phyloP scores from a whole-genome alignment of 768 basidiomycete species.

The Calvatia gigantea region DNA sequence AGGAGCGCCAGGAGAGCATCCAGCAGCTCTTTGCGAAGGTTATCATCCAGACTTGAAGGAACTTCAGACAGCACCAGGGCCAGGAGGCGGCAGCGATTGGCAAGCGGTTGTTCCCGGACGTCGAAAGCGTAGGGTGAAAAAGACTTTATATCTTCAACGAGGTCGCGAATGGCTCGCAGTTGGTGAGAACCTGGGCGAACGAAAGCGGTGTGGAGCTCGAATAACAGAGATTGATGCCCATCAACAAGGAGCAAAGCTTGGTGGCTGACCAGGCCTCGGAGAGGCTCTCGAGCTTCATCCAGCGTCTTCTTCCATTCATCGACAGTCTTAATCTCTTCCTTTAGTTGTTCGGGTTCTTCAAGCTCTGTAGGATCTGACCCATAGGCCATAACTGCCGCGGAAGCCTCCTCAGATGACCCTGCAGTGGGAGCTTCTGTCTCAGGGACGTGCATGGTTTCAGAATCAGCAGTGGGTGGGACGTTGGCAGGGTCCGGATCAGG shows the following conservation, averaged over 20 bases:
- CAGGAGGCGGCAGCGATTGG: conserved; percentile 80
- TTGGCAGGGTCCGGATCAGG: conserved; percentile 56
- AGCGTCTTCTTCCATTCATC: conserved; percentile 69
- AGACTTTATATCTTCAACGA: conserved; percentile 74
- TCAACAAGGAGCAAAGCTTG: conserved; percentile 80
- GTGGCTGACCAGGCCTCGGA: conserved; percentile 61
- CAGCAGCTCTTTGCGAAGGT: conserved; percentile 58
- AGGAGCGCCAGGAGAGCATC: conserved; percentile 66
- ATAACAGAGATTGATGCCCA: conserved; percentile 82
- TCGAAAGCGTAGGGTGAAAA: conserved; percentile 66
- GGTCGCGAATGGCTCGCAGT: conserved; percentile 60
- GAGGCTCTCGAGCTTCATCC: conserved; percentile 58
- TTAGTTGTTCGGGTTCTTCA: conserved; percentile 17
- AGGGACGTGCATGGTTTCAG: conserved; percentile 17
- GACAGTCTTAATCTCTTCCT: conserved; percentile 34
- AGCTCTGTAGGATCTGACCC: neutral
- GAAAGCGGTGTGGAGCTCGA: conserved; percentile 84
- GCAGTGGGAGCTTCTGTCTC: neutral
- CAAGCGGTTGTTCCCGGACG: conserved; percentile 70
- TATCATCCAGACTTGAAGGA: conserved; percentile 52
- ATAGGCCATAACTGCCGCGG: neutral
- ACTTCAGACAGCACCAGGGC: conserved; percentile 81
- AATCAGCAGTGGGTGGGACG: conserved; percentile 14
- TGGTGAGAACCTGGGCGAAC: conserved; percentile 61
- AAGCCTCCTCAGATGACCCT: neutral